phyloP scores from a whole-genome alignment of 306 rosid genomes.

The Acmispon strigosus region DNA sequence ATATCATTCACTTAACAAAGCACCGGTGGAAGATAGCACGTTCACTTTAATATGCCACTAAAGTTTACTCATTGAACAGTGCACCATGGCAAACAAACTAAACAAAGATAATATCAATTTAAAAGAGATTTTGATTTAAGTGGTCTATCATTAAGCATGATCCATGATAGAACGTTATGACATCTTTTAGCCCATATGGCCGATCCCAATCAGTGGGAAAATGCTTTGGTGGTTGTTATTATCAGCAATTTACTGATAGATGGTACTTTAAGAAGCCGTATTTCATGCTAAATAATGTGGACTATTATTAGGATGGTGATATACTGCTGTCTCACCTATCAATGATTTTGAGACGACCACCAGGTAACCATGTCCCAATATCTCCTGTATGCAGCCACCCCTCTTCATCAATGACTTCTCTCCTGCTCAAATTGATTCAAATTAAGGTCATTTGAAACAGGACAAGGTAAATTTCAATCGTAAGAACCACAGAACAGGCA shows the following conservation, averaged over 20 bases:
- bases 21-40: background rate
- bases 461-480: conserved; percentile 1
- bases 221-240: background rate
- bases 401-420: conserved; percentile 82
- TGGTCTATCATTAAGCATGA: no score
- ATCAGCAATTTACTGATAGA: background rate
- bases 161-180: no score
- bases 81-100: background rate
- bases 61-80: conserved; percentile 12
- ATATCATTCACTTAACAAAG: conserved; percentile 7
- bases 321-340: conserved; percentile 61
- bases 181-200: no score
- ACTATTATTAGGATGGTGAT: background rate
- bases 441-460: conserved; percentile 18
- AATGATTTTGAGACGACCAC: conserved; percentile 92
- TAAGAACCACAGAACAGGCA: conserved; percentile 27
- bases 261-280: background rate
- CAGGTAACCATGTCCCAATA: conserved; percentile 80
- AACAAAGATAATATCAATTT: background rate
- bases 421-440: conserved; percentile 49
- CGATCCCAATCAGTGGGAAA: no score
- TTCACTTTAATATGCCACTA: background rate
- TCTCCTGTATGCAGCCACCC: conserved; percentile 99
- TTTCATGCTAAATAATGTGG: background rate
- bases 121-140: no score